Conservation (phyloP, 805 yeast species). For the Naumovozyma baii region DNA sequence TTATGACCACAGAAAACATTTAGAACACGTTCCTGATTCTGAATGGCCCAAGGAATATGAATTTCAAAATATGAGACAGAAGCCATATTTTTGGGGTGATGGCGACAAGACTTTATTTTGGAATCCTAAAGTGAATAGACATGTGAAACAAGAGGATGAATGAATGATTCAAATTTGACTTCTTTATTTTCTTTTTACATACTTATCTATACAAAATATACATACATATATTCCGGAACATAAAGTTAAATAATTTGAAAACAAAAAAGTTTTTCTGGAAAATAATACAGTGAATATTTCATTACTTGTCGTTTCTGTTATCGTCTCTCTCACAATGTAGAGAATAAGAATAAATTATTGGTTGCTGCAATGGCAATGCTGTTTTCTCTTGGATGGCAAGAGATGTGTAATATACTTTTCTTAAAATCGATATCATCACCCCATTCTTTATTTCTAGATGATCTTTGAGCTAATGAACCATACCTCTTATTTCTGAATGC, state of each 20-base stretch:
- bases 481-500: constrained; percentile 62
- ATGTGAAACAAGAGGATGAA: constrained; percentile 37
- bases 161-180: not conserved
- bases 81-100: constrained; percentile 96
- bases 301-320: not conserved
- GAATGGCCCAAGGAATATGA: constrained; percentile 90
- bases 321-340: constrained; percentile 42
- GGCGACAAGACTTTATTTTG: constrained; percentile 97
- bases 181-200: not conserved
- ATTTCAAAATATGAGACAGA: constrained; percentile 81
- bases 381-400: constrained; percentile 98
- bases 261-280: not conserved
- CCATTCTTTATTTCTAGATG: constrained; percentile 36
- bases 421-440: constrained; percentile 83
- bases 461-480: constrained; percentile 35
- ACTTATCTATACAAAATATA: not conserved
- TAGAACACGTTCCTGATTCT: constrained; percentile 61
- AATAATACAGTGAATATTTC: not conserved
- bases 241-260: not conserved
- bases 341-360: constrained; percentile 79
- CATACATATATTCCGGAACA: not conserved
- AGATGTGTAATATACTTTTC: constrained; percentile 85
- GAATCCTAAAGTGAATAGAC: constrained; percentile 89
- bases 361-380: constrained; percentile 98
- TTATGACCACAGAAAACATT: constrained; percentile 79